Base-by-base conservation (phyloP, 176 grass and related monocot species). In the Cenchrus purpureus region DNA sequence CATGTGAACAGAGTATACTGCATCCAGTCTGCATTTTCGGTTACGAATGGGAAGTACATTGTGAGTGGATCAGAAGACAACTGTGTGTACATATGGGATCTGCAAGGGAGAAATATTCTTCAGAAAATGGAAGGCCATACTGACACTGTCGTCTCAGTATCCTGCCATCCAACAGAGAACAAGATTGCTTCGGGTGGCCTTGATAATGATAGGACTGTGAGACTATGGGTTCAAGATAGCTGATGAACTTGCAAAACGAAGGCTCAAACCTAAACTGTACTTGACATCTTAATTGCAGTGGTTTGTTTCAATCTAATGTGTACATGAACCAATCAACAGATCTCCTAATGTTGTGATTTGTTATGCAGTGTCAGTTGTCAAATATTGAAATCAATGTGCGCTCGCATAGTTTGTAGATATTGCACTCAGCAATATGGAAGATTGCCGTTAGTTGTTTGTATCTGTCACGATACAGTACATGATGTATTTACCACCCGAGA, bases 71-170 rank as follows among this genome's bases (percentile, higher is more conserved):
- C 95, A 3, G 92, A 98, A 88, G 95, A 98, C 65, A 93, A 91
- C 6, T 88, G 92, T 32, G 89, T 95, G 49, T 95, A 98, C 78
- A 93, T 98, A 74, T 98, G 92, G 92, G 95, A 98, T 71, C 95
- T 98, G 19, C 95, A 98, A 98, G 91, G 92, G 14, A 95, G 87
- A 74, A 94, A 98, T 48, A 82, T 98, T 74, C 78, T 95, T 73
- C 95, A 98, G 87, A 98, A 97, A 80, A 50, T 95, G 44, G 95
- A 95, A 95, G 95, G 95, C 12, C 95, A 98, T 81, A 90, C 50
- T 17, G 92, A 93, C 7, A 75, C 88, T 15, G 92, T 95, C 82
- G 91, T 95, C 29, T 95, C 92, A 0, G 95, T 95, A 10, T 90
- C 92, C 0, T 98, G 91, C 61, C 95, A 98, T 83, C 91, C 93